Evolutionary conservation across 228 moss, liverwort and hornwort species (phyloP).

Genomic region (Sphagnum fallax): DNA sequence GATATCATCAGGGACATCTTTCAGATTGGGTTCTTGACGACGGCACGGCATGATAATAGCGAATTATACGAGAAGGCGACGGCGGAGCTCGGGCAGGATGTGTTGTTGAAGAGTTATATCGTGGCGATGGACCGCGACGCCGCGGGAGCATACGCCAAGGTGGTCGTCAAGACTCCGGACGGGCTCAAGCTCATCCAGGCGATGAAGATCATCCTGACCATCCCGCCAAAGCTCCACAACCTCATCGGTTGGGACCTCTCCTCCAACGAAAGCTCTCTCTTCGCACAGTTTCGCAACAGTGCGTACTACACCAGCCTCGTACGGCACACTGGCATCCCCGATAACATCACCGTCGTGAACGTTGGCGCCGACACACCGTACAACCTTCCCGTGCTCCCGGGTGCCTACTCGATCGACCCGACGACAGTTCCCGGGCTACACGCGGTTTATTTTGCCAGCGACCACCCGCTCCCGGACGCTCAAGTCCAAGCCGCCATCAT

Average conservation of each 20-base stretch:
- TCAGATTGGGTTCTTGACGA: background rate
- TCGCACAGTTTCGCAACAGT: constrained; percentile 2
- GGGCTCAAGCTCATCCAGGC: background rate
- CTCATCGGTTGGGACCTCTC: background rate
- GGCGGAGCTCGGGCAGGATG: constrained; percentile 2
- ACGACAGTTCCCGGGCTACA: constrained; percentile 3
- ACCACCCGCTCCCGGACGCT: background rate
- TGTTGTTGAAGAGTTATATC: background rate
- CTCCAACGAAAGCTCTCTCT: background rate
- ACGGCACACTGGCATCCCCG: constrained; percentile 10
- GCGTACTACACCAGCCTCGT: constrained; percentile 9
- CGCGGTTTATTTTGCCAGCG: background rate
- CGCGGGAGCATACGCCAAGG: background rate
- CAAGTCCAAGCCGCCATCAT: constrained; percentile 6
- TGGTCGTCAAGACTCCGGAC: constrained; percentile 1
- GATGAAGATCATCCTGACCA: background rate
- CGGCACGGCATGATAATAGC: constrained; percentile 4
- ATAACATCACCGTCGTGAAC: constrained; percentile 1
- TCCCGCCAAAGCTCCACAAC: constrained; percentile 1
- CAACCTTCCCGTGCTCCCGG: constrained; percentile 7
- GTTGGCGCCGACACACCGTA: background rate
- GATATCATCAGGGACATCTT: background rate
- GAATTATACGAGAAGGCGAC: constrained; percentile 5
- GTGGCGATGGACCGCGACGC: background rate
- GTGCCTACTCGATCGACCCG: background rate